Evolutionary conservation across 371 early-diverging fungal genomes (phyloP), one percentile per base, ranked within the genome.

Genomic region (Rhizopus sp.): DNA sequence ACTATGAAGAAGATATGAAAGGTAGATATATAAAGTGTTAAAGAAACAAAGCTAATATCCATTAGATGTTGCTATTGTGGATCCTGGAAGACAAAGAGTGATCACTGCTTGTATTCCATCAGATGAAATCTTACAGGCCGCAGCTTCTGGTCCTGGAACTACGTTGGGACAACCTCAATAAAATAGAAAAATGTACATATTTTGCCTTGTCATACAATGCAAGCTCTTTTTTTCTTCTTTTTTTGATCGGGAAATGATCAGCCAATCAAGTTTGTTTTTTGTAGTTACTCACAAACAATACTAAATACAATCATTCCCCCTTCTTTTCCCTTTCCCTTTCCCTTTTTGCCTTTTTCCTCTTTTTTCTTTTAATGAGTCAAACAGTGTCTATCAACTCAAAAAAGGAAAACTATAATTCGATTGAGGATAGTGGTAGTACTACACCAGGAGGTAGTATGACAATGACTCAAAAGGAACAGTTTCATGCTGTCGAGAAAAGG

Each of bases 111-210:
- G 76, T 60, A 54, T 76, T 44, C 64, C 66, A 10, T 58, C 66
- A 51, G 62, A 66, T 23, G 76, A 79, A 44, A 37, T 74, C 16
- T 68, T 79, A 41, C 69, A 64, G 48, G 77, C 75, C 41, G 70
- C 80, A 50, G 80, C 80, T 40, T 51, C 68, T 60, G 80, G 80
- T 31, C 69, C 67, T 37, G 80, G 80, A 15, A 79, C 80, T 10
- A 74, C 71, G 7, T 66, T 79, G 4, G 80, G 80, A 50, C 67
- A 55, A 13, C 72, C 78, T 54, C 73, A 63, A 57, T 53, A 62
- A 53, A 48, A 32, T 42, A 42, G 15, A 42, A 41, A 7, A 42
- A 10, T 42, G 42, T 42, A 6, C 15, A 42, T 42, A 42, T 10
- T 10, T 13, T 6, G 15, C 42, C 5, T 42, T 42, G 42, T 6